Evolutionary conservation across 805 yeast genomes (phyloP).

Genomic region (Geotrichum ghanense): DNA sequence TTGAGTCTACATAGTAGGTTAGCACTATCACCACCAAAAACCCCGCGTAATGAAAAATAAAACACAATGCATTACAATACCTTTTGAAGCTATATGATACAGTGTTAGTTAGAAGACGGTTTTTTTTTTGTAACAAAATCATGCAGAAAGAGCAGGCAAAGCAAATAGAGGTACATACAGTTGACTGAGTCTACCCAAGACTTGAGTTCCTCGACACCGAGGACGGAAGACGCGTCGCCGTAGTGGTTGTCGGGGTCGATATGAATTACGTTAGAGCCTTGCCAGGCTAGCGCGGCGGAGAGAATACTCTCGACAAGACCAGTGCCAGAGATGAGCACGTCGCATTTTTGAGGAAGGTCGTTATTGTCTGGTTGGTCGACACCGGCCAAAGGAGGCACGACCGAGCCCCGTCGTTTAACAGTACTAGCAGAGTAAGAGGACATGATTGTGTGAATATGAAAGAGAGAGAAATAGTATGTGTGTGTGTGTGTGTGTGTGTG

Average conservation of each 20-base stretch:
- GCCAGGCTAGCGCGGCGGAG: conserved; percentile 96
- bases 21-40: not conserved
- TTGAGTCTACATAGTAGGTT: conserved; percentile 3
- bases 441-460: too few species aligned
- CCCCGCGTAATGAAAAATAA: not conserved
- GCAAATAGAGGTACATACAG: conserved; percentile 7
- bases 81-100: conserved; percentile 9
- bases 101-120: not conserved
- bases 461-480: too few species aligned
- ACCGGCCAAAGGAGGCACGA: conserved; percentile 29
- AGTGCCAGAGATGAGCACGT: conserved; percentile 85
- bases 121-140: too few species aligned
- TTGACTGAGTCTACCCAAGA: conserved; percentile 74
- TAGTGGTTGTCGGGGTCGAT: conserved; percentile 76
- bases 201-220: conserved; percentile 76
- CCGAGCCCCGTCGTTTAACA: conserved; percentile 27
- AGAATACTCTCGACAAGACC: conserved; percentile 79
- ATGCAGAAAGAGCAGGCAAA: conserved; percentile 8
- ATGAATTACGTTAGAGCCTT: conserved; percentile 90
- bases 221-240: conserved; percentile 80
- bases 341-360: conserved; percentile 50
- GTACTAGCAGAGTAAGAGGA: conserved; percentile 30
- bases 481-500: too few species aligned
- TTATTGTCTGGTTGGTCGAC: conserved; percentile 22
- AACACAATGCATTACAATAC: conserved; percentile 7